Percentiles rank a stretch among this genome's conserved stretches.
Conservation (phyloP, 305 asterid species). For the Fraxinus paxiana region DNA sequence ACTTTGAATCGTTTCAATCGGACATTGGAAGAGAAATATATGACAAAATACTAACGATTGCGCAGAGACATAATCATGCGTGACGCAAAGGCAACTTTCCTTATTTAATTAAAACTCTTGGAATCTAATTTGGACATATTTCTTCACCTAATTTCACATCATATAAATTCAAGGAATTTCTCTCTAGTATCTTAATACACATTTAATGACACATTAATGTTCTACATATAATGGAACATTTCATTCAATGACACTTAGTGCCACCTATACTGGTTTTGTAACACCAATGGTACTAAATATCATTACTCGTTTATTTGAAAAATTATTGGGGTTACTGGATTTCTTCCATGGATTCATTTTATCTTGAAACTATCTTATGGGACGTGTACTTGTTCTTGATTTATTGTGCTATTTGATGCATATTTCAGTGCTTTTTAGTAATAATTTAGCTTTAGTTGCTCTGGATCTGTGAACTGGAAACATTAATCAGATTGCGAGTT, state of each 20-base stretch:
- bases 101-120: background rate
- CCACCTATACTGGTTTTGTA: too few species aligned
- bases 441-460: slow-evolving; percentile 18
- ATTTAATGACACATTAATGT: too few species aligned
- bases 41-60: background rate
- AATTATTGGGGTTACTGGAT: slow-evolving; percentile 1
- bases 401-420: background rate
- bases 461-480: slow-evolving; percentile 32
- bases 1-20: background rate
- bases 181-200: background rate
- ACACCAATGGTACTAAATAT: background rate
- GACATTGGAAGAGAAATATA: too few species aligned
- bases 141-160: background rate
- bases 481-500: slow-evolving; percentile 13
- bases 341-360: slow-evolving; percentile 3
- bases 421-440: slow-evolving; percentile 1
- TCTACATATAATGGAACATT: background rate
- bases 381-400: background rate
- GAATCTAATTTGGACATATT: background rate
- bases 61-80: background rate
- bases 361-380: background rate
- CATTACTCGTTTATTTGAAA: background rate
- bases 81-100: background rate
- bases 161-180: background rate
- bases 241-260: background rate